These are phyloP conservation scores for Phytophthora crassamura DNA, from an alignment of 352 stramenopile genomes.

Conservation along the genomic window DNA sequence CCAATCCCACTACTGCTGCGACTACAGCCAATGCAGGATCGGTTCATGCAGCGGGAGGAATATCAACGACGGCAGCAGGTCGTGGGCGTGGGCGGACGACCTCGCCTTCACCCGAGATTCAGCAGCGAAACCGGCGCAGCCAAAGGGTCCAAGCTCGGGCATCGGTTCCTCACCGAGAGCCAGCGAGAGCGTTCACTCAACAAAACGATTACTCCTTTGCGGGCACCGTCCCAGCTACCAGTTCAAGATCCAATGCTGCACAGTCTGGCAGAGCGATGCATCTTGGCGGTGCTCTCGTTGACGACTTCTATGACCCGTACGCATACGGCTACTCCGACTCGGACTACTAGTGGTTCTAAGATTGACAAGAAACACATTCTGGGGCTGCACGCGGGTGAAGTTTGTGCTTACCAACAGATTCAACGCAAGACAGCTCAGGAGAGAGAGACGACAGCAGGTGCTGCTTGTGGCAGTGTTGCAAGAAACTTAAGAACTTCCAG, in stretches of 20 bases:
- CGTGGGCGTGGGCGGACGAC: neutral
- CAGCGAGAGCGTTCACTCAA: neutral
- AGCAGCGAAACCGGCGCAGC: neutral
- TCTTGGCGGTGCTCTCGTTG: neutral
- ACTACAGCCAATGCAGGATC: neutral
- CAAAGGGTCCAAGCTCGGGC: constrained; percentile 14
- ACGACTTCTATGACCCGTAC: constrained; percentile 9
- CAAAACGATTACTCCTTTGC: neutral
- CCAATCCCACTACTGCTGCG: neutral
- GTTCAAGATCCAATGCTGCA: neutral
- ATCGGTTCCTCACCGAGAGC: constrained; percentile 5
- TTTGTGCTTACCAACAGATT: too few species aligned
- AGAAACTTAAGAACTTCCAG: too few species aligned
- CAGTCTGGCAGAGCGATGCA: neutral
- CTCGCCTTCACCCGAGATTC: neutral
- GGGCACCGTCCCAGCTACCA: too few species aligned
- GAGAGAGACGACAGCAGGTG: too few species aligned
- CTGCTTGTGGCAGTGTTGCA: too few species aligned
- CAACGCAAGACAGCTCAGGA: too few species aligned
- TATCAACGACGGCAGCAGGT: neutral
- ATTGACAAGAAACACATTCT: too few species aligned
- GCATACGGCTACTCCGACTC: constrained; percentile 14
- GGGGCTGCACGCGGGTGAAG: too few species aligned
- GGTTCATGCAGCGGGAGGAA: neutral
- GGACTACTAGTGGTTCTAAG: constrained; percentile 15